Base-by-base conservation (phyloP, 148 eudicot genomes). In the Pouteria glomerata region DNA sequence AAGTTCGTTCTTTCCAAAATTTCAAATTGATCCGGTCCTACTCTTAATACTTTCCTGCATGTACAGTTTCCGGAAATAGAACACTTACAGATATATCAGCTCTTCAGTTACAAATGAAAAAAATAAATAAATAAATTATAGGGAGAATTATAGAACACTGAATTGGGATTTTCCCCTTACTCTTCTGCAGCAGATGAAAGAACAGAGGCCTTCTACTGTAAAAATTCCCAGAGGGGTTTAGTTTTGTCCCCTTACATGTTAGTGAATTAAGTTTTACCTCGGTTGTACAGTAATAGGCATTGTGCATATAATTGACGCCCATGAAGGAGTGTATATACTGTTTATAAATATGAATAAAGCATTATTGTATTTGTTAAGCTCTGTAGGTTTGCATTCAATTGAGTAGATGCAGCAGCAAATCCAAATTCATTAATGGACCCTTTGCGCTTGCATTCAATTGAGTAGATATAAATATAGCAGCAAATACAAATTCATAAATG, bases 1-100 rank as follows among this genome's bases (percentile, higher is more conserved):
- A 80, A 70, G 63, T 73, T 48, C 72, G 83, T 42, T 67, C 74
- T 26, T 83, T 74, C 58, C 75, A 76, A 63, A 76, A 73, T 52
- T 64, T 71, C 50, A 71, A 60, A 61, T 56, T 50, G 57, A 57
- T 67, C 19, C 51, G 82, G 41, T 75, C 82, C 41, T 72, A 75
- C 76, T 75, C 77, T 27, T 76, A 50, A 76, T 34, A 2, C 27
- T 12, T n/a, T 12, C 37, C 21, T 31, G 59, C 23, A 24, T 58
- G 42, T 66, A 57, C 21, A 52, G 19, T 6, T 45, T 45, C 11
- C 10, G 19, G 47, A 47, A 45, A 23, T 51, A 30, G 66, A 21
- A 66, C 21, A 31, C 12, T 15, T 42, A 51, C 30, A 34, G 56
- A 63, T 55, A 70, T 7, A 16, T 62, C 31, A 63, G 63, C 53